These are phyloP conservation scores for Heracleum sosnowskyi DNA, from an alignment of 129 eudicot genomes.

Conservation along the genomic window DNA sequence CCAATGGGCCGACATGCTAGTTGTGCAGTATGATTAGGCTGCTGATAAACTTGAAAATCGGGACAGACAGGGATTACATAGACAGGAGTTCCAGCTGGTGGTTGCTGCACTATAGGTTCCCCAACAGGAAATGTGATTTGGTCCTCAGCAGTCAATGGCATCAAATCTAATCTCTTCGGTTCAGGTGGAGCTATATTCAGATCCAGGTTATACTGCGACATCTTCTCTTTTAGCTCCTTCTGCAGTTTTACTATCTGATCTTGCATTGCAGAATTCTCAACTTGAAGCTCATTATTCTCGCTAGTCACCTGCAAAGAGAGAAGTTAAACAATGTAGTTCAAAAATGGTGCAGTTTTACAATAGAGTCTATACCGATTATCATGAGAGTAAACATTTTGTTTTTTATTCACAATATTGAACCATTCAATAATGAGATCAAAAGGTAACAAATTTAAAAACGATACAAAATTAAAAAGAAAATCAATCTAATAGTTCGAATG, in stretches of 20 bases:
- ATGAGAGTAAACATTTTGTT: not conserved
- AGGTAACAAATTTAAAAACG: not conserved
- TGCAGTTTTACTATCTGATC: slow-evolving; percentile 44
- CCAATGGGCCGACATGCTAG: slow-evolving; percentile 24
- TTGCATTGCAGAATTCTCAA: slow-evolving; percentile 49
- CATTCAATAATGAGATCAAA: not conserved
- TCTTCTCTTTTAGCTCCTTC: slow-evolving; percentile 39
- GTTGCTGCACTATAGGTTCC: slow-evolving; percentile 25
- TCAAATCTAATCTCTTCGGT: slow-evolving; percentile 28
- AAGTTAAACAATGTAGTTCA: not conserved
- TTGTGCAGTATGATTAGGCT: slow-evolving; percentile 15
- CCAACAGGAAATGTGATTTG: slow-evolving; percentile 19
- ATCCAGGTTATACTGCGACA: slow-evolving; percentile 42
- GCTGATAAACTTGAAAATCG: slow-evolving; percentile 31
- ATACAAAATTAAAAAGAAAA: not conserved
- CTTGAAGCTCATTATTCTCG: slow-evolving; percentile 68
- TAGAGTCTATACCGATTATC: not conserved
- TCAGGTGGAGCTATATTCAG: slow-evolving; percentile 56
- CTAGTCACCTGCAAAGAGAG: slow-evolving; percentile 38
- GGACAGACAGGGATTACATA: slow-evolving; percentile 46
- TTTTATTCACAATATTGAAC: too few relatives aligned
- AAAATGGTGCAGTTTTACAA: not conserved
- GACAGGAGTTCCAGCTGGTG: slow-evolving; percentile 33
- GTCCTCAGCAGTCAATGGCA: slow-evolving; percentile 17
- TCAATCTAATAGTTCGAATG: not conserved